Evolutionary conservation across 1,284 basidiomycete species (phyloP).

Genomic region (Spongispora temasekensis): DNA sequence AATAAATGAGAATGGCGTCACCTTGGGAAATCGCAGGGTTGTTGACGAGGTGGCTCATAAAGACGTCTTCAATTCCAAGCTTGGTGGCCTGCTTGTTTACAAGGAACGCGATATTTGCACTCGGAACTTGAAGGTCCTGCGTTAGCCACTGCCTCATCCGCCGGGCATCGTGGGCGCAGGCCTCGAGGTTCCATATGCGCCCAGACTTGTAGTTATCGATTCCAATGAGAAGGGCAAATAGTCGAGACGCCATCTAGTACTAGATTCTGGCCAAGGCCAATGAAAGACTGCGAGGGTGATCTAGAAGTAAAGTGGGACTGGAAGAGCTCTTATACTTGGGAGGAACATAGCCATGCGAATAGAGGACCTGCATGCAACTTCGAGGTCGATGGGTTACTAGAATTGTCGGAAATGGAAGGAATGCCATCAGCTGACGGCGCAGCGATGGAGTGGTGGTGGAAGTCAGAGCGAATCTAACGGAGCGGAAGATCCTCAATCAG

Average conservation of each 20-base stretch:
- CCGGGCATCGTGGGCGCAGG: constrained; percentile 61
- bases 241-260: constrained; percentile 44
- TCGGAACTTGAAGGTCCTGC: constrained; percentile 56
- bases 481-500: constrained; percentile 3
- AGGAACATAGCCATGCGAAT: constrained; percentile 12
- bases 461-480: constrained; percentile 16
- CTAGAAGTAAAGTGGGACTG: constrained; percentile 2
- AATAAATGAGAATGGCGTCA: constrained; percentile 67
- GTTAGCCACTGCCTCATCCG: constrained; percentile 56
- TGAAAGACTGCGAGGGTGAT: constrained; percentile 8
- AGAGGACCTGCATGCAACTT: constrained; percentile 2
- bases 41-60: constrained; percentile 59
- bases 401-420: constrained; percentile 24
- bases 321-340: constrained; percentile 26
- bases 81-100: constrained; percentile 61
- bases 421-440: constrained; percentile 23
- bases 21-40: constrained; percentile 57
- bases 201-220: constrained; percentile 67
- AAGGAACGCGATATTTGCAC: constrained; percentile 56
- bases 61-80: constrained; percentile 54
- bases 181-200: constrained; percentile 61
- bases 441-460: constrained; percentile 8
- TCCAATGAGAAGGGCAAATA: constrained; percentile 65
- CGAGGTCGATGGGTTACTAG: constrained; percentile 6
- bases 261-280: constrained; percentile 10